Conservation (phyloP, 2,329 filamentous ascomycete species). For the Calonectria ilicicola region DNA sequence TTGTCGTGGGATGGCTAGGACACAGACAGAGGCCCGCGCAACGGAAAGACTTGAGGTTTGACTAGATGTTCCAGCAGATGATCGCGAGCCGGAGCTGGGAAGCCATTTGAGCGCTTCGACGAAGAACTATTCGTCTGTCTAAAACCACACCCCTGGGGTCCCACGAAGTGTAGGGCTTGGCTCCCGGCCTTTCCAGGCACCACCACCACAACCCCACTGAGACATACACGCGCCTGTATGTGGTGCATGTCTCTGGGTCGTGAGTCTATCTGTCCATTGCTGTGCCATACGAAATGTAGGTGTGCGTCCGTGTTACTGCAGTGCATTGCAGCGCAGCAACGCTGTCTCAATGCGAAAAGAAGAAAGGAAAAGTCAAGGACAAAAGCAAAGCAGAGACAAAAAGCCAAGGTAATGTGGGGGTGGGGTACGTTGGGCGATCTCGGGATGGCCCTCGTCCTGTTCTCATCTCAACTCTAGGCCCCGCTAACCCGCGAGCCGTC, state of each 20-base stretch:
- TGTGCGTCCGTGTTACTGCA: conserved; percentile 1
- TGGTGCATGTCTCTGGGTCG: not conserved
- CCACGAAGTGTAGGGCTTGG: conserved; percentile 1
- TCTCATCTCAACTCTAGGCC: not conserved
- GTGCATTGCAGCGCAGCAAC: conserved; percentile 2
- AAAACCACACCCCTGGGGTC: conserved; percentile 8
- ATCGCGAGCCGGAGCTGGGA: not conserved
- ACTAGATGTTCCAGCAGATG: conserved; percentile 12
- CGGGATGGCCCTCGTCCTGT: conserved; percentile 14
- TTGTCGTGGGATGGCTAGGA: not conserved
- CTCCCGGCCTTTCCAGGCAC: conserved; percentile 18
- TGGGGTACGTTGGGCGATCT: conserved; percentile 15
- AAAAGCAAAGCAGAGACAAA: not conserved
- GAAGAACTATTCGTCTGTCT: conserved; percentile 2
- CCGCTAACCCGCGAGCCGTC: not conserved
- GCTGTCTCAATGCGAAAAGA: conserved; percentile 7
- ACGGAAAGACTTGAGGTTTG: not conserved
- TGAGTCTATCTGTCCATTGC: conserved; percentile 1
- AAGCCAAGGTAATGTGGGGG: conserved; percentile 17
- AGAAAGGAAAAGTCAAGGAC: not conserved
- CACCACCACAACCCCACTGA: conserved; percentile 4
- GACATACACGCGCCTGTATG: not conserved
- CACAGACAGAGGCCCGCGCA: not conserved
- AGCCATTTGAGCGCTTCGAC: conserved; percentile 20
- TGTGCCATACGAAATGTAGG: not conserved